Evolutionary conservation across 2,329 filamentous ascomycete genomes (phyloP), one percentile per base, ranked within the genome.

Genomic region (Ophiostoma australiae): DNA sequence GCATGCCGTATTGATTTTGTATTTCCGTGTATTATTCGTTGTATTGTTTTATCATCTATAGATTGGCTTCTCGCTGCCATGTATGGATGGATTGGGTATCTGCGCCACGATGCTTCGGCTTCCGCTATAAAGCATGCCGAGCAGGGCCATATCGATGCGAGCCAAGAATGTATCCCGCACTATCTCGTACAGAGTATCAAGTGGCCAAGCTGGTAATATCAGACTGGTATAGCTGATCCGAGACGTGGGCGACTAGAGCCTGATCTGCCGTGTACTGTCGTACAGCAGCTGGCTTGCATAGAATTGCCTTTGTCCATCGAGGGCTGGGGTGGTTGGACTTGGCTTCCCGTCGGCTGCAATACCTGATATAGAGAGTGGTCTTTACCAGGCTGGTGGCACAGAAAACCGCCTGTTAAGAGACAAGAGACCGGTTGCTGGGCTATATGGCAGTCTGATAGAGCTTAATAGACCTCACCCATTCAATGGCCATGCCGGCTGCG

Each of bases 401-500:
- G 27, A 31, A 31, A 31, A 31, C 27, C 39, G 39, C 10, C 39
- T 41, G 27, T 31, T 10, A 41, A 52, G 48, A n/a, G 48, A 52
- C 44, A n/a, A n/a, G n/a, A n/a, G 20, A 52, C 20, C 7, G 48
- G 17, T 20, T 20, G 10, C n/a, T 15, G 10, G 10, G 27, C 27
- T 31, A 3, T 31, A 31, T 1, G 27, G 23, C 52, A 58, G 52
- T 13, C 52, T 31, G 23, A 58, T 27, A 58, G 8, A 15, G n/a
- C n/a, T 11, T 13, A 58, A 17, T 4, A n/a, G 6, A 15, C 15
- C 31, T 31, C 41, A 15, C 5, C 58, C 31, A 33, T 33, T 71
- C 68, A 71, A 20, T 70, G 68, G n/a, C 71, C 39, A 20, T 70
- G 71, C 15, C 71, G 67, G 66, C 72, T 68, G 27, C 67, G 70